phyloP scores from a whole-genome alignment of 257 asterid species.

The Solanum clarkiae region DNA sequence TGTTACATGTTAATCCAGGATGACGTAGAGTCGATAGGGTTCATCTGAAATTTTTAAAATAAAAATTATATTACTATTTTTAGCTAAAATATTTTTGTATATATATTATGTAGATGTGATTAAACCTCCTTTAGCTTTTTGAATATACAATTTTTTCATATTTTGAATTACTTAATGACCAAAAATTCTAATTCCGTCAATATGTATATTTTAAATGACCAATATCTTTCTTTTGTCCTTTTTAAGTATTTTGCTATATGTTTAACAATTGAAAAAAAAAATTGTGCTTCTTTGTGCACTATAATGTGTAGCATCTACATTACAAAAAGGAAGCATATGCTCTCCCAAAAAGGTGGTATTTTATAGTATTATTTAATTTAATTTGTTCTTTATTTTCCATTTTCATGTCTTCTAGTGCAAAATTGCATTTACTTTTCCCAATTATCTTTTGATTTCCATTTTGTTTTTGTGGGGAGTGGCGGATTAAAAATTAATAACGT shows the following conservation, averaged over 20 bases:
- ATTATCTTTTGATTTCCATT: background rate
- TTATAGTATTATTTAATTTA: background rate
- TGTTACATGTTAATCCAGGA: too few species aligned
- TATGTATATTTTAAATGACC: background rate
- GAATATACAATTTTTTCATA: background rate
- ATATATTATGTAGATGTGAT: background rate
- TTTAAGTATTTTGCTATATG: background rate
- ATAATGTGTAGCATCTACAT: background rate
- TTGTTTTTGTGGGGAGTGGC: too few species aligned
- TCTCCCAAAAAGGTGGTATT: background rate
- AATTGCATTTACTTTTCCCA: background rate
- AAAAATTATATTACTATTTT: background rate
- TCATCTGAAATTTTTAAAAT: fast-evolving
- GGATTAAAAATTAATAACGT: too few species aligned
- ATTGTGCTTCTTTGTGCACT: background rate
- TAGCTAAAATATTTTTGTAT: background rate
- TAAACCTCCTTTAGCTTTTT: background rate
- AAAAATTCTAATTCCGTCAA: background rate
- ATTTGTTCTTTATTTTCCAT: background rate
- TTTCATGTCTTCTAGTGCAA: background rate
- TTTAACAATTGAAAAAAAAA: background rate
- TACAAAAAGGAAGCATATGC: background rate
- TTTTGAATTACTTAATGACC: background rate
- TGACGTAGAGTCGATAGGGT: background rate
- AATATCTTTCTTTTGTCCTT: background rate